Percentiles rank a stretch among this genome's conserved stretches.
These are phyloP conservation scores for Psilocybe azurescens DNA, from an alignment of 768 basidiomycete genomes.

Conservation along the genomic window DNA sequence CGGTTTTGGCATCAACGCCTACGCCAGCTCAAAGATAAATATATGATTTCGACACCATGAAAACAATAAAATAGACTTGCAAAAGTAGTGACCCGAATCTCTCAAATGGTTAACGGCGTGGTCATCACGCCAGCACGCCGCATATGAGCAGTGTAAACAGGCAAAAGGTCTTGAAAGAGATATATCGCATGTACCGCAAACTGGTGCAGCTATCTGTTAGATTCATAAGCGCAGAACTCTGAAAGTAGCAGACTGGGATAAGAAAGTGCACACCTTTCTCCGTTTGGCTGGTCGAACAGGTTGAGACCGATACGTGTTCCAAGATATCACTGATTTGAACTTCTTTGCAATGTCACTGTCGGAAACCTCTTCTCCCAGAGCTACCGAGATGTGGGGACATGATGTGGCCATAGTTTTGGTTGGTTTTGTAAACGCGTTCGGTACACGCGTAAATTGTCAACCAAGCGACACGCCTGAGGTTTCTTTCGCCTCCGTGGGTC, in stretches of 20 bases:
- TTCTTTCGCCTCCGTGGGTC: neutral
- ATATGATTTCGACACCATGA: neutral
- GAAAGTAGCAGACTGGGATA: neutral
- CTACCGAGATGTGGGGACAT: constrained; percentile 47
- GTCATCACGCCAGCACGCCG: constrained; percentile 70
- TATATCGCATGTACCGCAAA: constrained; percentile 63
- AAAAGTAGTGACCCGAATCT: constrained; percentile 64
- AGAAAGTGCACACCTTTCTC: constrained; percentile 56
- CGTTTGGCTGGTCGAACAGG: constrained; percentile 55
- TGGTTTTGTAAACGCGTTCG: neutral
- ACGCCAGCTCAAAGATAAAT: constrained; percentile 7
- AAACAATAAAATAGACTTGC: constrained; percentile 47
- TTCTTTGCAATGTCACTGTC: constrained; percentile 44
- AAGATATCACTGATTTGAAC: constrained; percentile 50
- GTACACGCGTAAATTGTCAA: neutral
- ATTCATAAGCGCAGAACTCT: neutral
- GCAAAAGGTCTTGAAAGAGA: constrained; percentile 69
- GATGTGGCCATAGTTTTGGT: constrained; percentile 16
- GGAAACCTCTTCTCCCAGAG: constrained; percentile 35
- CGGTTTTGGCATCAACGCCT: constrained; percentile 80
- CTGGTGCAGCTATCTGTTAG: constrained; percentile 55
- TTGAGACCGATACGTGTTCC: constrained; percentile 22
- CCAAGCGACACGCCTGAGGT: neutral
- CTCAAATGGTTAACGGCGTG: constrained; percentile 66
- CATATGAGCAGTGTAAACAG: constrained; percentile 73